These are phyloP conservation scores for Cladophialophora carrionii DNA, from an alignment of 2,329 filamentous ascomycete species.

Conservation along the genomic window DNA sequence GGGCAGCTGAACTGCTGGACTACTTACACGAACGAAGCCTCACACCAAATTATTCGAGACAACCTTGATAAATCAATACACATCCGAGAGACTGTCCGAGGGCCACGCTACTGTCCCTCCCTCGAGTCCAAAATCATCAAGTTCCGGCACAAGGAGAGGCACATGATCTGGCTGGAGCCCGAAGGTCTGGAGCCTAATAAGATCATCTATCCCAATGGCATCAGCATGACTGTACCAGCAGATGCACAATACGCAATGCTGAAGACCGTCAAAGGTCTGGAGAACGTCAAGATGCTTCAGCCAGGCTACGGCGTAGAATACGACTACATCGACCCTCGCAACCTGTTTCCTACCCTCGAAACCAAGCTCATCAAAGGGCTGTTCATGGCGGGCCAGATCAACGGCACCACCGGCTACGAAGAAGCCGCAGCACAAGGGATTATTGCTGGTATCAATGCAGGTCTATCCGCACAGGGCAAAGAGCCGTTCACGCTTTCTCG, in stretches of 20 bases:
- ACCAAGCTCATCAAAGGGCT: constrained; percentile 89
- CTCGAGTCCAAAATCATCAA: constrained; percentile 91
- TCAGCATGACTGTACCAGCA: constrained; percentile 93
- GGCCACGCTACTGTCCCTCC: constrained; percentile 92
- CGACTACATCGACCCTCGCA: constrained; percentile 94
- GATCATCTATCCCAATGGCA: constrained; percentile 91
- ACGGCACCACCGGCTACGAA: constrained; percentile 97
- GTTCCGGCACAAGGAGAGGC: constrained; percentile 76
- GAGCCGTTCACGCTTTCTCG: constrained; percentile 70
- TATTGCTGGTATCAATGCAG: constrained; percentile 90
- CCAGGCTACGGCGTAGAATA: constrained; percentile 98
- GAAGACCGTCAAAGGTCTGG: constrained; percentile 84
- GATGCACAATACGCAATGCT: constrained; percentile 84
- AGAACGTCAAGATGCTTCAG: constrained; percentile 88
- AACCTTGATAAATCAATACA: constrained; percentile 97
- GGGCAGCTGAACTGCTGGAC: constrained; percentile 84
- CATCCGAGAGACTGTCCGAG: constrained; percentile 91
- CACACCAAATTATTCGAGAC: constrained; percentile 80
- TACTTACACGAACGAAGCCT: constrained; percentile 80
- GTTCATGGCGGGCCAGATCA: constrained; percentile 94
- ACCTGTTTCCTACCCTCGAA: constrained; percentile 84
- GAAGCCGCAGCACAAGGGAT: constrained; percentile 94
- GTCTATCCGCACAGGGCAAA: constrained; percentile 71
- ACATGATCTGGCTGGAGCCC: constrained; percentile 96
- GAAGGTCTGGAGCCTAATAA: constrained; percentile 85